These are phyloP conservation scores for Artemisia tridentata DNA, from an alignment of 129 eudicot species.

Conservation along the genomic window DNA sequence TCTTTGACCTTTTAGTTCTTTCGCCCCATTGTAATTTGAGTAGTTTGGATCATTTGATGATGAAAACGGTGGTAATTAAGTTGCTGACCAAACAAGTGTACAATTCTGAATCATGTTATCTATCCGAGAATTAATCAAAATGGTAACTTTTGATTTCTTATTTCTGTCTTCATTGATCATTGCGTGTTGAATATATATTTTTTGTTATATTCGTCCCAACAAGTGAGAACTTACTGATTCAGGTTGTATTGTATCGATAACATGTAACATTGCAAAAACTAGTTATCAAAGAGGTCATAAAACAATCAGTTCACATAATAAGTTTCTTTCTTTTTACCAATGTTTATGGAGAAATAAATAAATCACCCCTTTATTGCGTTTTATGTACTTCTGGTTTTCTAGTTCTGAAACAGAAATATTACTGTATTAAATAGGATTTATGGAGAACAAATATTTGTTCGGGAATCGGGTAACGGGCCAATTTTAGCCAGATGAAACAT, in stretches of 20 bases:
- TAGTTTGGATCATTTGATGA: slow-evolving; percentile 14
- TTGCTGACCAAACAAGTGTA: slow-evolving; percentile 22
- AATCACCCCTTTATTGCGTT: slow-evolving; percentile 15
- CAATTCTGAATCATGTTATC: neutral
- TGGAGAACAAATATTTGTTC: too few species aligned
- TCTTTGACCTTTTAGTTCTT: slow-evolving; percentile 7
- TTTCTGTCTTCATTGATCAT: neutral
- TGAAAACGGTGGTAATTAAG: slow-evolving; percentile 10
- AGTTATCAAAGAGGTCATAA: neutral
- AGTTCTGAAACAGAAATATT: too few species aligned
- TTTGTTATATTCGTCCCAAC: neutral
- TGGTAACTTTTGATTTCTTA: neutral
- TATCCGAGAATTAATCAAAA: slow-evolving; percentile 3
- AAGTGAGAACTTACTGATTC: neutral
- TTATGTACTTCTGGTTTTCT: too few species aligned
- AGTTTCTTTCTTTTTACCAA: slow-evolving; percentile 24
- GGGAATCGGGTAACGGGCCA: too few species aligned
- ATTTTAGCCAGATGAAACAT: too few species aligned
- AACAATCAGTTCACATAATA: slow-evolving; percentile 41
- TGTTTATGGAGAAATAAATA: slow-evolving; percentile 39
- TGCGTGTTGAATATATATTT: neutral
- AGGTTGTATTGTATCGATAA: neutral
- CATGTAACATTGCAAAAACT: neutral
- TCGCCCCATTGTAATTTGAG: slow-evolving; percentile 11
- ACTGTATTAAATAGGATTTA: too few species aligned